A percentile compares a stretch with the other conserved stretches of the same genome.
phyloP scores from a whole-genome alignment of 192 early-diverging fungal genomes.

The Coemansia sp. region DNA sequence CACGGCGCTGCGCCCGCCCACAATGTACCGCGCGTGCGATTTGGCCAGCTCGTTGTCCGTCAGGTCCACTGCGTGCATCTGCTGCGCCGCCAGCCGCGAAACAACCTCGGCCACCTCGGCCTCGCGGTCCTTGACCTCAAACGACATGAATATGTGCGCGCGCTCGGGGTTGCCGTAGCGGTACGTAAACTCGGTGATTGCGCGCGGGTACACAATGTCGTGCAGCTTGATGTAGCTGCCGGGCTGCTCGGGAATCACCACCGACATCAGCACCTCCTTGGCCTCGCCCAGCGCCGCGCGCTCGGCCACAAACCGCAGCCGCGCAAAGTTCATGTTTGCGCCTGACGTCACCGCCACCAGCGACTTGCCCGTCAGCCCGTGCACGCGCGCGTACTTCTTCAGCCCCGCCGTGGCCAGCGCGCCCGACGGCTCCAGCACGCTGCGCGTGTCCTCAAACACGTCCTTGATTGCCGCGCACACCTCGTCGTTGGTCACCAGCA shows the following conservation, averaged over 20 bases:
- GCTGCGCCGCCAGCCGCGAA: constrained; percentile 49
- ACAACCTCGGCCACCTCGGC: constrained; percentile 71
- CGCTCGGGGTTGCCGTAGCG: constrained; percentile 70
- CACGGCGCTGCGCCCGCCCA: constrained; percentile 76
- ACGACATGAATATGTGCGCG: constrained; percentile 88
- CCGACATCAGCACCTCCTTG: constrained; percentile 82
- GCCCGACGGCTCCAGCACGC: constrained; percentile 96
- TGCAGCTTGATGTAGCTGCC: constrained; percentile 81
- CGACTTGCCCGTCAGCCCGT: constrained; percentile 52
- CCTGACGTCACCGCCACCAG: constrained; percentile 83
- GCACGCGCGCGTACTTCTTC: constrained; percentile 71
- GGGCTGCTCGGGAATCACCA: constrained; percentile 89
- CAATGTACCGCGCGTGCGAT: constrained; percentile 90
- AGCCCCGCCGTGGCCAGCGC: constrained; percentile 82
- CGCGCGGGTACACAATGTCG: constrained; percentile 74
- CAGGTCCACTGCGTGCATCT: constrained; percentile 79
- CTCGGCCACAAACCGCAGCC: constrained; percentile 95
- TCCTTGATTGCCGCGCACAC: constrained; percentile 92
- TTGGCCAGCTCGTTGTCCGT: constrained; percentile 93
- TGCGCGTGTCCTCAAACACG: constrained; percentile 86
- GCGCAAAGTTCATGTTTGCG: constrained; percentile 99
- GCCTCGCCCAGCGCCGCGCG: constrained; percentile 93
- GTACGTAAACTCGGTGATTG: constrained; percentile 86
- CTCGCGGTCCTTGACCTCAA: constrained; percentile 69
- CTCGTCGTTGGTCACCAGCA: constrained; percentile 91